Evolutionary conservation across 2,329 filamentous ascomycete species (phyloP).

Genomic region (Ophiosphaerella herpotricha): DNA sequence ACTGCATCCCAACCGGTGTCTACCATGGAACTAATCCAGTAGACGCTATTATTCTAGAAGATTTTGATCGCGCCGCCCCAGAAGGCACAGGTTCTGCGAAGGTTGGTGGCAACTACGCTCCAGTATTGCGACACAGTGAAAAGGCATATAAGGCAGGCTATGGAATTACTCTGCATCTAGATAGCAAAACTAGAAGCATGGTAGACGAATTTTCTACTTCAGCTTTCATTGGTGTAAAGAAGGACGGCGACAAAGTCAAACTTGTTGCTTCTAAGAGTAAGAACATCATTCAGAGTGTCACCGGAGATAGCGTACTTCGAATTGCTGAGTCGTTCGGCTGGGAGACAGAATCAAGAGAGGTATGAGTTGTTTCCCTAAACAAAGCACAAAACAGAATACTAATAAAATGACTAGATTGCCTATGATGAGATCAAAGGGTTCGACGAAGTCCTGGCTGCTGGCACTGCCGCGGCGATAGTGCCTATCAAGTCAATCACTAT

Average conservation of each 20-base stretch:
- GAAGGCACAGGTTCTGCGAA: conserved; percentile 91
- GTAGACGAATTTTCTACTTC: conserved; percentile 96
- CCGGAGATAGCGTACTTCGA: conserved; percentile 75
- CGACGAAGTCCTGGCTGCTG: conserved; percentile 85
- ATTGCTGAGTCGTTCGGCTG: conserved; percentile 81
- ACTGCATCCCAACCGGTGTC: conserved; percentile 87
- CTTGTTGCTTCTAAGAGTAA: conserved; percentile 86
- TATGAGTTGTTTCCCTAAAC: conserved; percentile 46
- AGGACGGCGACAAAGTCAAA: conserved; percentile 65
- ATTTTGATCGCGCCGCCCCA: conserved; percentile 92
- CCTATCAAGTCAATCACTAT: conserved; percentile 90
- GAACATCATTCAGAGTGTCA: conserved; percentile 87
- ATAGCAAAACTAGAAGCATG: conserved; percentile 80
- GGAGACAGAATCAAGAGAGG: conserved; percentile 76
- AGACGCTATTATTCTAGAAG: conserved; percentile 84
- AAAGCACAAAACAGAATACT: conserved; percentile 1
- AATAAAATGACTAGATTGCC: conserved; percentile 57
- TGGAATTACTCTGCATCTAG: conserved; percentile 93
- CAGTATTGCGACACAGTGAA: conserved; percentile 86
- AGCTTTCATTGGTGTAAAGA: conserved; percentile 82
- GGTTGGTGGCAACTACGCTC: conserved; percentile 94
- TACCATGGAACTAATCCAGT: conserved; percentile 91
- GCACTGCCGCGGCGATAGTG: conserved; percentile 88
- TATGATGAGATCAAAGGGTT: conserved; percentile 68
- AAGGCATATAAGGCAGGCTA: conserved; percentile 77